These are phyloP conservation scores for Allium sativum DNA, from an alignment of 106 monocot species.

Conservation along the genomic window DNA sequence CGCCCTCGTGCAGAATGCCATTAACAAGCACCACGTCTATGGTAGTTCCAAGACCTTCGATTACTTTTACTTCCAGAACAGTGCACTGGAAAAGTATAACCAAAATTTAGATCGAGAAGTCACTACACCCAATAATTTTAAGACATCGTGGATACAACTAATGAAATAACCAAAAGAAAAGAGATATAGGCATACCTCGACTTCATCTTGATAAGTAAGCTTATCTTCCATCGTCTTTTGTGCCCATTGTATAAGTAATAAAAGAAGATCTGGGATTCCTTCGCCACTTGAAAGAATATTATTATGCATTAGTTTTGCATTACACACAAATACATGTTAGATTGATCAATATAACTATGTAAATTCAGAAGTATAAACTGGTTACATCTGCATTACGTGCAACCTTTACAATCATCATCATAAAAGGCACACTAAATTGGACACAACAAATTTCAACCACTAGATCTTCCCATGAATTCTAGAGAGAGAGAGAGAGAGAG, in stretches of 20 bases:
- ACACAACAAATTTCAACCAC: too few species aligned
- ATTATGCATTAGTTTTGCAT: conserved; percentile 1
- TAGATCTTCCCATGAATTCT: too few species aligned
- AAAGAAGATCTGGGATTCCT: conserved; percentile 86
- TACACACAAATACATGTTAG: too few species aligned
- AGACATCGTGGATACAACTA: neutral
- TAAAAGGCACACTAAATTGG: too few species aligned
- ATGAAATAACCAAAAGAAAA: neutral
- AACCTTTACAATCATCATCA: too few species aligned
- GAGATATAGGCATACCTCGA: conserved; percentile 46
- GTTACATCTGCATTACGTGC: too few species aligned
- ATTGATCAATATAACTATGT: too few species aligned
- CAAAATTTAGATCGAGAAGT: neutral
- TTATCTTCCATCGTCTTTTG: conserved; percentile 96
- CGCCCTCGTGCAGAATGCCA: conserved; percentile 88
- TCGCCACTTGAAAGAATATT: conserved; percentile 56
- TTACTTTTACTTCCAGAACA: conserved; percentile 92
- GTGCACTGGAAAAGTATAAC: conserved; percentile 52
- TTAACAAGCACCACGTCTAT: conserved; percentile 94
- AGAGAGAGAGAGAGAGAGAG: too few species aligned
- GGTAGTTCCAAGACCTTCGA: conserved; percentile 93
- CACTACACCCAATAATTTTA: neutral
- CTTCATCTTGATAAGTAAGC: conserved; percentile 81
- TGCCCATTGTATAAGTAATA: conserved; percentile 83
- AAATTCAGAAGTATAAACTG: too few species aligned